A percentile compares a stretch with the other conserved stretches of the same genome.
Conservation (phyloP, 2,329 filamentous ascomycete genomes). For the Hypomyces perniciosus region DNA sequence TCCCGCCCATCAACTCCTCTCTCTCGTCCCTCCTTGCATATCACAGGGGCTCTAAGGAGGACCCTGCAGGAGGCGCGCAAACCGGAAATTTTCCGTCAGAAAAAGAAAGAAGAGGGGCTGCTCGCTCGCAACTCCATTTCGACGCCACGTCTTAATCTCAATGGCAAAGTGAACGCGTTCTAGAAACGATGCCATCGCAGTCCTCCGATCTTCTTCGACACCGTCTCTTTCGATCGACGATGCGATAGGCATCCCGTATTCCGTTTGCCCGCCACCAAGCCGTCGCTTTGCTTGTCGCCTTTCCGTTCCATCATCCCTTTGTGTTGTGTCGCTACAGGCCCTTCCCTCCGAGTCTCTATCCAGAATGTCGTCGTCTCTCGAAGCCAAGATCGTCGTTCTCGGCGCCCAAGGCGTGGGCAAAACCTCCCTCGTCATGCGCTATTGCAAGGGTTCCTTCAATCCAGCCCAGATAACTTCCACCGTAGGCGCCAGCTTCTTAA, state of each 20-base stretch:
- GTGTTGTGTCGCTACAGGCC: background rate
- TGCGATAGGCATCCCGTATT: constrained; percentile 11
- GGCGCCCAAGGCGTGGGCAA: constrained; percentile 76
- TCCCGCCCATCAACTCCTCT: background rate
- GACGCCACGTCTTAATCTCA: constrained; percentile 3
- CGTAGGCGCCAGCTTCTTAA: constrained; percentile 75
- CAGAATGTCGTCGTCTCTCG: constrained; percentile 45
- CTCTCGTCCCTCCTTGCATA: background rate
- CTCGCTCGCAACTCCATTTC: background rate
- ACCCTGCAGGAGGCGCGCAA: too few species aligned
- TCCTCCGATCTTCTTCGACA: constrained; percentile 1
- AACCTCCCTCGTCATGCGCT: constrained; percentile 71
- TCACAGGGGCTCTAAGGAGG: too few species aligned
- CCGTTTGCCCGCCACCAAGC: constrained; percentile 4
- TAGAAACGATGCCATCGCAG: constrained; percentile 10
- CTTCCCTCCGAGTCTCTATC: background rate
- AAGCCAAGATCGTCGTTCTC: constrained; percentile 77
- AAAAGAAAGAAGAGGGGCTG: background rate
- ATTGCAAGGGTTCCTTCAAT: constrained; percentile 65
- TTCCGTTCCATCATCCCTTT: background rate
- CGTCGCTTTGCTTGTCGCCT: constrained; percentile 3
- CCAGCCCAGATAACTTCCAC: constrained; percentile 61
- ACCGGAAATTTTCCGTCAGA: background rate
- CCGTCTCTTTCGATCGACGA: constrained; percentile 11
- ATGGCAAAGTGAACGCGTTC: constrained; percentile 8